Percentiles rank a stretch among this genome's conserved stretches.
phyloP scores from a whole-genome alignment of 768 basidiomycete species.

The Suillus plorans region DNA sequence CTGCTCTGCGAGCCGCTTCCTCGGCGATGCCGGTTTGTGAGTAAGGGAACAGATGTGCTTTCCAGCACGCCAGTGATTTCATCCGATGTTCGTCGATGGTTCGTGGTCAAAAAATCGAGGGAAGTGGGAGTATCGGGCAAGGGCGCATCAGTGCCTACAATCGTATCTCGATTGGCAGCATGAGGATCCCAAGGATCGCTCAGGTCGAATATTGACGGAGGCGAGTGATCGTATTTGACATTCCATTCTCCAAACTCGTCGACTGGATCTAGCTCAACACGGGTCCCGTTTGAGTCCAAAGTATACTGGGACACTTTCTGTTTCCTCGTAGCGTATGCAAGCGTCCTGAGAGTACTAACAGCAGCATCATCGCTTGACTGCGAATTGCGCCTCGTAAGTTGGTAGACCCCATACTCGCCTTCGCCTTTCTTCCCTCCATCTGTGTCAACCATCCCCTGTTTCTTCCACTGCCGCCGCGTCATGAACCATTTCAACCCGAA shows the following conservation, averaged over 20 bases:
- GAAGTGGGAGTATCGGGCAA: conserved; percentile 15
- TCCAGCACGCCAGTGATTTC: conserved; percentile 11
- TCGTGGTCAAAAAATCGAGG: conserved; percentile 10
- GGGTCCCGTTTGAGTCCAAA: conserved; percentile 31
- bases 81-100: background rate
- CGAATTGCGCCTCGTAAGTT: conserved; percentile 32
- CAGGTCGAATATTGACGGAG: conserved; percentile 8
- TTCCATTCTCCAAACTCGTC: conserved; percentile 15
- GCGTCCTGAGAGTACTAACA: conserved; percentile 40
- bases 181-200: conserved; percentile 26
- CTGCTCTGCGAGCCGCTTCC: conserved; percentile 12
- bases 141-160: conserved; percentile 25
- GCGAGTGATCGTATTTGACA: conserved; percentile 3
- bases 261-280: conserved; percentile 15
- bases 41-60: conserved; percentile 31
- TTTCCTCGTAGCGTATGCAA: conserved; percentile 39
- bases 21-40: conserved; percentile 26
- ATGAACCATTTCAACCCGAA: conserved; percentile 57
- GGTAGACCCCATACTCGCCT: conserved; percentile 28
- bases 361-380: conserved; percentile 26
- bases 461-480: conserved; percentile 37
- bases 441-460: conserved; percentile 16
- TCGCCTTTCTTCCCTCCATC: conserved; percentile 14
- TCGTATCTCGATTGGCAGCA: conserved; percentile 27
- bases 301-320: conserved; percentile 33